Percentiles rank a stretch among this genome's conserved stretches.
These are phyloP conservation scores for Luffa aegyptiaca DNA, from an alignment of 306 rosid species.

Conservation along the genomic window DNA sequence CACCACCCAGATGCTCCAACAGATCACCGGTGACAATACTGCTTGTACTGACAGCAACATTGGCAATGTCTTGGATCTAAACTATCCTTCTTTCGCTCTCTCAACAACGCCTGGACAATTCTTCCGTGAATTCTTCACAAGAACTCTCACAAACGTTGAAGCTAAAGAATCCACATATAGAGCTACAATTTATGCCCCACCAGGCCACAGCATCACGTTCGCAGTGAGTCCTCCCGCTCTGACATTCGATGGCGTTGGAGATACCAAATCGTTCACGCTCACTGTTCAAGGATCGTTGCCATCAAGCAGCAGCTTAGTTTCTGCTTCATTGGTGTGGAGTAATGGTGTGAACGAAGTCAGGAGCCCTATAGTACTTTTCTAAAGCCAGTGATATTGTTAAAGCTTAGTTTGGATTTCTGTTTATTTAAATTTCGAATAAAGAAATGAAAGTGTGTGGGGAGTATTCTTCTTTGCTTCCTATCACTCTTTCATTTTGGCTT, in stretches of 20 bases:
- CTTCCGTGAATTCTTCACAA: conserved; percentile 1
- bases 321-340: too few species aligned
- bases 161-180: neutral
- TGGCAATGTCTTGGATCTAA: neutral
- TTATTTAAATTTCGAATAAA: too few species aligned
- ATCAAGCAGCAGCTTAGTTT: too few species aligned
- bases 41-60: conserved; percentile 10
- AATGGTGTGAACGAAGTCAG: too few species aligned
- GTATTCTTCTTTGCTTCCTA: too few species aligned
- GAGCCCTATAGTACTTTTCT: too few species aligned
- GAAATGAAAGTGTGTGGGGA: too few species aligned
- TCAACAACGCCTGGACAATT: neutral
- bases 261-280: neutral
- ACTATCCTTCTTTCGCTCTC: conserved; percentile 31
- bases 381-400: too few species aligned
- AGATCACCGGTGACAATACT: conserved; percentile 12
- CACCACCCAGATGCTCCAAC: neutral
- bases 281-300: too few species aligned
- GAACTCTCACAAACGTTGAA: conserved; percentile 29
- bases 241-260: neutral
- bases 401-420: too few species aligned
- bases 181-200: neutral
- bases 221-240: neutral
- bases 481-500: too few species aligned
- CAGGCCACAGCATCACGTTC: neutral